Percentiles rank a stretch among this genome's conserved stretches.
Evolutionary conservation across 108 stramenopile genomes (phyloP).

Genomic region (Epipyxis sp.): DNA sequence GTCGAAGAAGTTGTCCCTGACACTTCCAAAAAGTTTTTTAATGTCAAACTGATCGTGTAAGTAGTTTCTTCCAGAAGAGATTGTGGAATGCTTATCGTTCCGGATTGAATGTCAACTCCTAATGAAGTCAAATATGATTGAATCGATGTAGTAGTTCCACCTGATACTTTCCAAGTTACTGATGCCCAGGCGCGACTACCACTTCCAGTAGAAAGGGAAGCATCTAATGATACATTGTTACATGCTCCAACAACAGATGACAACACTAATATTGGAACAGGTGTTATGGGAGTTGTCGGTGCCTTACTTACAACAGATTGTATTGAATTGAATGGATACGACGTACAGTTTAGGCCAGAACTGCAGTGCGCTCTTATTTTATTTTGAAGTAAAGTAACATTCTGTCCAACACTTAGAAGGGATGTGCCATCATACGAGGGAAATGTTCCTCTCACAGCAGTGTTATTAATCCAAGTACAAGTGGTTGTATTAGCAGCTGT

Average conservation of each 20-base stretch:
- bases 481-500: not conserved
- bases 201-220: not conserved
- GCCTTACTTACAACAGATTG: not conserved
- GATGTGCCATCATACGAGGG: not conserved
- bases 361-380: not conserved
- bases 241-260: not conserved
- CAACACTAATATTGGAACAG: not conserved
- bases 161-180: not conserved
- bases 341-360: not conserved
- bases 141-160: not conserved
- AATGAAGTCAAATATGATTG: not conserved
- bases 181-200: not conserved
- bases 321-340: not conserved
- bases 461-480: not conserved
- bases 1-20: not conserved
- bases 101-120: not conserved
- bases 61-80: not conserved
- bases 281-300: not conserved
- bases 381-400: not conserved
- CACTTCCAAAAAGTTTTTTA: slow-evolving; percentile 7
- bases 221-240: not conserved
- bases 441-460: not conserved
- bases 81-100: not conserved
- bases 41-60: not conserved
- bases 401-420: not conserved